phyloP scores from a whole-genome alignment of 2,329 filamentous ascomycete species.

The Penicillium sp. region DNA sequence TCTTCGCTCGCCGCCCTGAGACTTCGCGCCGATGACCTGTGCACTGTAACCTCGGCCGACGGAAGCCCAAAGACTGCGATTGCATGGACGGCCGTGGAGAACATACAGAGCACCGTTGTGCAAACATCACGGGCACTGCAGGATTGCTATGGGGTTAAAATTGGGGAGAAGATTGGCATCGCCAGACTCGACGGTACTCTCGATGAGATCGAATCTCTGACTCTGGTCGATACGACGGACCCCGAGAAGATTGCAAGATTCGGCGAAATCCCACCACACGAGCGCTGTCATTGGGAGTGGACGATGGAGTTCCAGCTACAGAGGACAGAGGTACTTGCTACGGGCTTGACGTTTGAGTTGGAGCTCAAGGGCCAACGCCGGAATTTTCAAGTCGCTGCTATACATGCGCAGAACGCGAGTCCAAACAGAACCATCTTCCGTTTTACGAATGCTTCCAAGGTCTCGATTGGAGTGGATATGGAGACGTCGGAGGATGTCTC shows the following conservation, averaged over 20 bases:
- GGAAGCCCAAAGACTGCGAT: slow-evolving; percentile 52
- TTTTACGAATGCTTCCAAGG: slow-evolving; percentile 31
- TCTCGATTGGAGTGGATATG: slow-evolving; percentile 28
- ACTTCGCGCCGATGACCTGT: slow-evolving; percentile 55
- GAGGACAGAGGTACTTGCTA: slow-evolving; percentile 61
- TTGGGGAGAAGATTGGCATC: slow-evolving; percentile 64
- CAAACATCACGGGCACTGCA: slow-evolving; percentile 70
- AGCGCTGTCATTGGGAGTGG: slow-evolving; percentile 46
- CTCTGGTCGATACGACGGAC: slow-evolving; percentile 55
- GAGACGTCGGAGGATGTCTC: slow-evolving; percentile 13
- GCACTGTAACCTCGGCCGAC: slow-evolving; percentile 36
- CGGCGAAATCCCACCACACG: slow-evolving; percentile 33
- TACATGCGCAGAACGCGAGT: slow-evolving; percentile 46
- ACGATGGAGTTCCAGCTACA: slow-evolving; percentile 41
- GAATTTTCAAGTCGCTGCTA: slow-evolving; percentile 55
- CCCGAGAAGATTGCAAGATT: slow-evolving; percentile 34
- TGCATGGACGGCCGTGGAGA: slow-evolving; percentile 57
- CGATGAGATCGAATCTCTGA: slow-evolving; percentile 53
- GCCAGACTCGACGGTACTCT: slow-evolving; percentile 48
- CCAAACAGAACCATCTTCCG: slow-evolving; percentile 31
- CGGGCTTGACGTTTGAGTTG: slow-evolving; percentile 64
- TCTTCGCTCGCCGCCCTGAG: slow-evolving; percentile 52
- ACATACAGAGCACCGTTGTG: slow-evolving; percentile 61
- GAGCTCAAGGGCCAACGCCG: slow-evolving; percentile 53
- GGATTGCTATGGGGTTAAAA: slow-evolving; percentile 63